Evolutionary conservation across 2,329 filamentous ascomycete species (phyloP).

Genomic region (Myriosclerotinia duriaeana): DNA sequence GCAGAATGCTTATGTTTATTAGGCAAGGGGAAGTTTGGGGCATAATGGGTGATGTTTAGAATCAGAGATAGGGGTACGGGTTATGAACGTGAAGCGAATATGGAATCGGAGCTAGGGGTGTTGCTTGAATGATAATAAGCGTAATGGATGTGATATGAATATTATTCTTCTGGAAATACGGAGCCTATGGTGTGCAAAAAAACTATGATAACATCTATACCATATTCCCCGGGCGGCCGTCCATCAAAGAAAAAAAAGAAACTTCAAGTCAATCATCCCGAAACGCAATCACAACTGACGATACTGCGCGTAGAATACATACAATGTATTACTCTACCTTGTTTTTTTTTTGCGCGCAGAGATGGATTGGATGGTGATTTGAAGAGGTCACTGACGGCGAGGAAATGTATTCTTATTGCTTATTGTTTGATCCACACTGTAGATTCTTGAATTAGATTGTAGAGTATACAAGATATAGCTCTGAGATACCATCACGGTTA

Average conservation of each 20-base stretch:
- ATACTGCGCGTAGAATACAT: too few relatives aligned
- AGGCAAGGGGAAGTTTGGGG: constrained; percentile 10
- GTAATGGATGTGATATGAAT: not conserved
- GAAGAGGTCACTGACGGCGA: too few relatives aligned
- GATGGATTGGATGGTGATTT: too few relatives aligned
- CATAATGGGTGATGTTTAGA: not conserved
- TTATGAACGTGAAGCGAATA: not conserved
- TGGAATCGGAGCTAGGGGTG: not conserved
- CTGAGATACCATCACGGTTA: too few relatives aligned
- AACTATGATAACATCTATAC: not conserved
- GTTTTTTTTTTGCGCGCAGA: too few relatives aligned
- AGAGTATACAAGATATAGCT: too few relatives aligned
- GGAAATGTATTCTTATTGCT: too few relatives aligned
- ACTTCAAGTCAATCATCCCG: too few relatives aligned
- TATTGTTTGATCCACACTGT: too few relatives aligned
- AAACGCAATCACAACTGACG: too few relatives aligned
- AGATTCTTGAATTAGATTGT: too few relatives aligned
- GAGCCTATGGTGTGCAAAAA: not conserved
- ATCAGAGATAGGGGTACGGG: not conserved
- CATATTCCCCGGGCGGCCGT: not conserved
- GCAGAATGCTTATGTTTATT: constrained; percentile 77
- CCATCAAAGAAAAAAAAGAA: not conserved
- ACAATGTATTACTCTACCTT: too few relatives aligned
- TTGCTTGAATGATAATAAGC: not conserved
- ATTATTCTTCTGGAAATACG: not conserved